Conservation (phyloP, 768 basidiomycete species). For the Pleurotus salmoneostramineus region DNA sequence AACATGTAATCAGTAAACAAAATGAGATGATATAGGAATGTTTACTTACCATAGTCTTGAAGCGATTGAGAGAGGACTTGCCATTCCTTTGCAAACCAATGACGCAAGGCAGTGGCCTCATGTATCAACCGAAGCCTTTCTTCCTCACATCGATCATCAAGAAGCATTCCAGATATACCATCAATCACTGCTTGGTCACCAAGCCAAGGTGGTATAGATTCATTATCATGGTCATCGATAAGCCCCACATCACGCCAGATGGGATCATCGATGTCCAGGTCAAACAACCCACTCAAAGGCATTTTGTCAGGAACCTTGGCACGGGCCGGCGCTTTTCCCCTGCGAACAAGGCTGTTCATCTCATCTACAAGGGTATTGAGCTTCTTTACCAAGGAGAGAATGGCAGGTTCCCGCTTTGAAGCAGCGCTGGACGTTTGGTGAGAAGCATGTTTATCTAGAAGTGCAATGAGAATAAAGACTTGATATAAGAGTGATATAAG, state of each 20-base stretch:
- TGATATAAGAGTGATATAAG: background rate
- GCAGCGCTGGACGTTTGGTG: slow-evolving; percentile 21
- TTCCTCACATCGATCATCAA: slow-evolving; percentile 21
- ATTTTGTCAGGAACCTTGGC: slow-evolving; percentile 20
- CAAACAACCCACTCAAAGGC: slow-evolving; percentile 17
- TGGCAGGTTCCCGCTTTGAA: slow-evolving; percentile 21
- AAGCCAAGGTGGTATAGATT: slow-evolving; percentile 20
- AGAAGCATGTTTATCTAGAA: slow-evolving; percentile 21
- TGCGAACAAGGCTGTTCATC: slow-evolving; percentile 15
- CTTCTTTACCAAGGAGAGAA: slow-evolving; percentile 15
- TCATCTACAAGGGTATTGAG: slow-evolving; percentile 25
- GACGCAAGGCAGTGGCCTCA: background rate
- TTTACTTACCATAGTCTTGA: background rate
- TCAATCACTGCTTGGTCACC: slow-evolving; percentile 18
- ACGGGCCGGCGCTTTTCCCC: slow-evolving; percentile 16
- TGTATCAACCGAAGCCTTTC: slow-evolving; percentile 13
- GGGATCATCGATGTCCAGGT: slow-evolving; percentile 30
- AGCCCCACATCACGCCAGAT: slow-evolving; percentile 29
- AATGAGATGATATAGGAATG: background rate
- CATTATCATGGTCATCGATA: slow-evolving; percentile 12
- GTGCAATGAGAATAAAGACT: background rate
- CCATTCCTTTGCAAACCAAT: background rate
- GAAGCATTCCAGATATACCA: slow-evolving; percentile 25
- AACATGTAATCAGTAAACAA: background rate
- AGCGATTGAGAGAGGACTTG: background rate